A percentile compares a stretch with the other conserved stretches of the same genome.
Conservation (phyloP, 192 early-diverging fungal genomes). For the Jimgerdemannia flammicorona region DNA sequence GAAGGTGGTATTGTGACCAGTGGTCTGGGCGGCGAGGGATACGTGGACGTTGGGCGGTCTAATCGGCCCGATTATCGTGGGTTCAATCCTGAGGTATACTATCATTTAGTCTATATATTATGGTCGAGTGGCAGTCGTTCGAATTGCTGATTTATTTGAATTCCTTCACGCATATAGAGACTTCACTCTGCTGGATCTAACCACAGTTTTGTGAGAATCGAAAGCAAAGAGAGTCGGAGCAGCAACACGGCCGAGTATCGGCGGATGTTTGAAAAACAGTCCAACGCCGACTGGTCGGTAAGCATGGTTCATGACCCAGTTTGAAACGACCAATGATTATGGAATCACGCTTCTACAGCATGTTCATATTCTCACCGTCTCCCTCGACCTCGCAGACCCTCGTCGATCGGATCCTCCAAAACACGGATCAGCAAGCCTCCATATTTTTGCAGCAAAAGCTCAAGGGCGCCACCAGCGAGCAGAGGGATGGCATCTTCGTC, state of each 20-base stretch:
- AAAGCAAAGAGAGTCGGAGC: neutral
- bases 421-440: constrained; percentile 73
- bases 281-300: neutral
- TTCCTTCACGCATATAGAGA: neutral
- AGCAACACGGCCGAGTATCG: neutral
- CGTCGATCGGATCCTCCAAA: constrained; percentile 65
- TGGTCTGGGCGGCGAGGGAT: neutral
- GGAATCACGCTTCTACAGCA: no score
- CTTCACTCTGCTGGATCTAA: neutral
- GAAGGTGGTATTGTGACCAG: neutral
- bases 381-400: constrained; percentile 34
- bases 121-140: no score
- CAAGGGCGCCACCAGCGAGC: constrained; percentile 46
- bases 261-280: neutral
- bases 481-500: constrained; percentile 56
- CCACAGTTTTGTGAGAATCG: neutral
- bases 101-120: neutral
- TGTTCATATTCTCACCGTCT: no score
- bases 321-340: no score
- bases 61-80: no score
- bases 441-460: constrained; percentile 68
- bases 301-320: neutral
- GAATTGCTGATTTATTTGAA: no score
- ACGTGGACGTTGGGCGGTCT: no score
- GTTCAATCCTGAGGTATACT: neutral